Conservation (phyloP, 495 filamentous ascomycete species). For the Copromyces sp. region DNA sequence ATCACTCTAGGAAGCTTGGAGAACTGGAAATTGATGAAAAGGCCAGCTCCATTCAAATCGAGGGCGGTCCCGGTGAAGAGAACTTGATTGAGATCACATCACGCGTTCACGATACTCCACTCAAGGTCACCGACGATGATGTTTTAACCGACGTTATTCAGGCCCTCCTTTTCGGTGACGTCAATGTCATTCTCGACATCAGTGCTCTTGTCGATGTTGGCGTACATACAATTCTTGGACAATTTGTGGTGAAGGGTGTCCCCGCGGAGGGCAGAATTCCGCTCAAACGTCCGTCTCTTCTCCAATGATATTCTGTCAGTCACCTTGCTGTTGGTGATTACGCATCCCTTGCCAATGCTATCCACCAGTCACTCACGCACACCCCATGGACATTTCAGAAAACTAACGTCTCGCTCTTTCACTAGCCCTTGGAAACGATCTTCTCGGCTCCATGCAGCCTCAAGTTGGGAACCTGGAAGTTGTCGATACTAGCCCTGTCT, state of each 20-base stretch:
- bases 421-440: constrained; percentile 28
- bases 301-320: constrained; percentile 41
- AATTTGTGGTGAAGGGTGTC: constrained; percentile 66
- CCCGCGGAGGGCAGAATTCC: constrained; percentile 77
- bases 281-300: constrained; percentile 66
- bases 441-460: constrained; percentile 44
- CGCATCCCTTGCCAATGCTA: neutral
- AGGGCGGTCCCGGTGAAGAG: constrained; percentile 40
- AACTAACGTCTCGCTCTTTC: constrained; percentile 5
- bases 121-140: constrained; percentile 67
- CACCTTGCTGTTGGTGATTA: constrained; percentile 15
- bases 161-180: constrained; percentile 60
- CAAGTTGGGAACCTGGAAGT: constrained; percentile 55
- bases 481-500: constrained; percentile 54
- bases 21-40: constrained; percentile 57
- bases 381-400: neutral
- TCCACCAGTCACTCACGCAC: neutral
- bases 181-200: constrained; percentile 54
- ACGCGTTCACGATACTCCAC: constrained; percentile 61
- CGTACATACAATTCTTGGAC: constrained; percentile 67
- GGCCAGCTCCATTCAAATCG: constrained; percentile 64
- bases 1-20: constrained; percentile 64
- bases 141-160: constrained; percentile 68
- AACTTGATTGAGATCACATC: constrained; percentile 61
- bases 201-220: constrained; percentile 76